A percentile compares a stretch with the other conserved stretches of the same genome.
phyloP scores from a whole-genome alignment of 352 stramenopile species.

The Globisporangium okanoganense region DNA sequence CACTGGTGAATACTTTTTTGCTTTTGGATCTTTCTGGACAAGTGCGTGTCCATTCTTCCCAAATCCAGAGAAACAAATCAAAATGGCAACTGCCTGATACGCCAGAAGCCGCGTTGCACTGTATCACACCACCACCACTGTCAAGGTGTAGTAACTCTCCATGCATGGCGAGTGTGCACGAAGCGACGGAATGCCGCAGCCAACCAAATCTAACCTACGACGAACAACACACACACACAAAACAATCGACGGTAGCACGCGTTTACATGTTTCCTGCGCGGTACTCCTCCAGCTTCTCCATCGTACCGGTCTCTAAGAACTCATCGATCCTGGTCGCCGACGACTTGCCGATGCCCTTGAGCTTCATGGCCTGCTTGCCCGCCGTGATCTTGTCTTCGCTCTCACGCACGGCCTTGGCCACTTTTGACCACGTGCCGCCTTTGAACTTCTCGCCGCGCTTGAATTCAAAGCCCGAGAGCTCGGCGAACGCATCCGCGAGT shows the following conservation, averaged over 20 bases:
- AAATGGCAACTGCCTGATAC: too few species aligned
- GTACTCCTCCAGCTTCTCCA: constrained; percentile 80
- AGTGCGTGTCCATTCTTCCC: too few species aligned
- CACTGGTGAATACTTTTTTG: too few species aligned
- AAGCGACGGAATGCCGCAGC: too few species aligned
- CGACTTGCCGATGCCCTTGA: constrained; percentile 84
- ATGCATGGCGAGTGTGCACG: too few species aligned
- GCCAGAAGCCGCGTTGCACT: too few species aligned
- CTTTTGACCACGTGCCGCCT: constrained; percentile 84
- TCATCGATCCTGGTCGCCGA: constrained; percentile 82
- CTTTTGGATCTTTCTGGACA: too few species aligned
- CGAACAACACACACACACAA: not conserved
- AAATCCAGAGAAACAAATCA: too few species aligned
- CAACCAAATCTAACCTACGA: not conserved
- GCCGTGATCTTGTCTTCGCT: constrained; percentile 52
- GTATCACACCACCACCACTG: too few species aligned
- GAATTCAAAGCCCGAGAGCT: constrained; percentile 87
- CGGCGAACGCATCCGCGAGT: constrained; percentile 69
- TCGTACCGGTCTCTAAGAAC: constrained; percentile 77
- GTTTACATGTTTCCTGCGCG: constrained; percentile 77
- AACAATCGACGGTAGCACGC: not conserved
- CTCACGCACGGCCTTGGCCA: constrained; percentile 80
- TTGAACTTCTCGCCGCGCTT: constrained; percentile 87
- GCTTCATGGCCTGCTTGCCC: constrained; percentile 77
- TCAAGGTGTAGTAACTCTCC: too few species aligned